These are phyloP conservation scores for Phalaenopsis equestris DNA, from an alignment of 106 monocot species.

Conservation along the genomic window DNA sequence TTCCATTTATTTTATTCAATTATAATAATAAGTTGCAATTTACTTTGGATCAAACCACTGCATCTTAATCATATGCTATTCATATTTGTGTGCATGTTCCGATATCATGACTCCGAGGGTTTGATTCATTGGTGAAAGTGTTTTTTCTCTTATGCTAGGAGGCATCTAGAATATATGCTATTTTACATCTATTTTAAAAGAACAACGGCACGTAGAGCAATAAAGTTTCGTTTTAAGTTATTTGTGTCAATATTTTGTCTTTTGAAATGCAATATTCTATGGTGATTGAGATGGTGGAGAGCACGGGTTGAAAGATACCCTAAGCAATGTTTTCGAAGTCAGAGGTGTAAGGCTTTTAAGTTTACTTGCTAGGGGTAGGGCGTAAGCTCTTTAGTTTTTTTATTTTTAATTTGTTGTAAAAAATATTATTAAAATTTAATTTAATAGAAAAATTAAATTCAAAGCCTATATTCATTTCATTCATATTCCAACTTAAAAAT, in stretches of 20 bases:
- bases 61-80: not conserved
- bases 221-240: not conserved
- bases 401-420: no score
- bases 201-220: not conserved
- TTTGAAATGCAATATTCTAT: not conserved
- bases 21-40: no score
- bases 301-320: not conserved
- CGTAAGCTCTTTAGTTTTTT: no score
- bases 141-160: not conserved
- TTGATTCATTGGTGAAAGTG: not conserved
- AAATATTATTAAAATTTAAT: no score
- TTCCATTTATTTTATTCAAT: not conserved
- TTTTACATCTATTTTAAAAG: not conserved
- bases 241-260: not conserved
- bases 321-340: no score
- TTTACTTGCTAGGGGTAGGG: no score
- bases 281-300: not conserved
- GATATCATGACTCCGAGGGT: not conserved
- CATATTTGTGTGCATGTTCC: not conserved
- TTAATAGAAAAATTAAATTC: no score
- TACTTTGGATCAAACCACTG: not conserved
- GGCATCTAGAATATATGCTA: not conserved
- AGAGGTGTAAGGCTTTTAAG: no score
- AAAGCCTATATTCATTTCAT: no score
- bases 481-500: no score